phyloP scores from a whole-genome alignment of 495 filamentous ascomycete species.

The Lasiosphaeria hispida region DNA sequence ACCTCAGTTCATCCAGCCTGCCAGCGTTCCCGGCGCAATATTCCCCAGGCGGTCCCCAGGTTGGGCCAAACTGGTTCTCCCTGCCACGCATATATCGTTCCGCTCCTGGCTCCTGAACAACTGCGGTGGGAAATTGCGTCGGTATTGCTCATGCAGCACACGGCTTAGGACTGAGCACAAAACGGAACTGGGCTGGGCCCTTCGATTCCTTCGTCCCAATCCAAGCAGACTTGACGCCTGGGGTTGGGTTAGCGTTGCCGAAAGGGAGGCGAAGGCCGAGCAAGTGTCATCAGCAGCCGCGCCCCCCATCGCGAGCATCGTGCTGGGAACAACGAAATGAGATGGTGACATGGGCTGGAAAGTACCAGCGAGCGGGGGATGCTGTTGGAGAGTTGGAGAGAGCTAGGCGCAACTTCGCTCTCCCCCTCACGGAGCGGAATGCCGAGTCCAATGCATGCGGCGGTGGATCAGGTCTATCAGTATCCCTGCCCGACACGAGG shows the following conservation, averaged over 20 bases:
- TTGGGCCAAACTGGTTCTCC: conserved; percentile 10
- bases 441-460: conserved; percentile 18
- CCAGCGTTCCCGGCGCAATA: background rate
- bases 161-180: conserved; percentile 7
- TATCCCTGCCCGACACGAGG: conserved; percentile 7
- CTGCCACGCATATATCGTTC: conserved; percentile 8
- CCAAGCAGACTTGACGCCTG: background rate
- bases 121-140: conserved; percentile 22
- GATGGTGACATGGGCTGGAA: background rate
- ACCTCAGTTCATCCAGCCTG: conserved; percentile 16
- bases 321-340: conserved; percentile 1
- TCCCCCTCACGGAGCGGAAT: conserved; percentile 26
- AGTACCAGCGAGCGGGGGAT: too few species aligned
- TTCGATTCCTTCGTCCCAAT: conserved; percentile 8
- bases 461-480: background rate
- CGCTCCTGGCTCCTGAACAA: conserved; percentile 1
- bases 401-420: background rate
- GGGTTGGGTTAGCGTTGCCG: background rate
- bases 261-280: too few species aligned
- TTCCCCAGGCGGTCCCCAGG: conserved; percentile 4
- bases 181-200: conserved; percentile 7
- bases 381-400: background rate
- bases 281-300: too few species aligned
- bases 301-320: too few species aligned
- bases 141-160: conserved; percentile 27